A percentile compares a stretch with the other conserved stretches of the same genome.
These are phyloP conservation scores for Claviceps maximensis DNA, from an alignment of 2,329 filamentous ascomycete species.

Conservation along the genomic window DNA sequence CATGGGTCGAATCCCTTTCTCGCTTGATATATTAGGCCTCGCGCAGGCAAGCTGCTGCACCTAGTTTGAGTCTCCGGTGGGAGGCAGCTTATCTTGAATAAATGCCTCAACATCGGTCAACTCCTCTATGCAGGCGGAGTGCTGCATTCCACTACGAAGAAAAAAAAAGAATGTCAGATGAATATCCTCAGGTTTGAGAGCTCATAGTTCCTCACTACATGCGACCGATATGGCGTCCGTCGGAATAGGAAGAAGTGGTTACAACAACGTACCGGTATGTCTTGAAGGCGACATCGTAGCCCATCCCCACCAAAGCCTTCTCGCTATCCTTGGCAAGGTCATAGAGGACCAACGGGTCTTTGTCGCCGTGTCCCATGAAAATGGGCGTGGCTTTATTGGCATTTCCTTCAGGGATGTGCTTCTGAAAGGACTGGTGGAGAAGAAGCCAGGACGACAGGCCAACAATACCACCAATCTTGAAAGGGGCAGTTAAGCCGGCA, in stretches of 20 bases:
- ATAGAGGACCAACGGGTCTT: conserved; percentile 59
- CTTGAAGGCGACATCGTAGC: conserved; percentile 62
- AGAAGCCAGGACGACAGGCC: conserved; percentile 71
- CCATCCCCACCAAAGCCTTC: conserved; percentile 52
- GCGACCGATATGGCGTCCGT: not conserved
- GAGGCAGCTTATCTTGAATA: conserved; percentile 32
- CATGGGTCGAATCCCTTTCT: too few relatives aligned
- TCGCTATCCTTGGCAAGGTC: conserved; percentile 56
- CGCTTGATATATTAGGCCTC: not conserved
- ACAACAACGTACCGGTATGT: conserved; percentile 47
- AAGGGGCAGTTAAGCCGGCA: conserved; percentile 54
- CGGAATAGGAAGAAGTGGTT: not conserved
- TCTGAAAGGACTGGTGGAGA: conserved; percentile 35
- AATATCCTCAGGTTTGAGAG: not conserved
- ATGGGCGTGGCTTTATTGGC: conserved; percentile 59
- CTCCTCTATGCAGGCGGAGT: conserved; percentile 66
- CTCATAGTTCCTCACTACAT: not conserved
- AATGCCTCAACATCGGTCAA: conserved; percentile 66
- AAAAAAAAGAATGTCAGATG: conserved; percentile 1
- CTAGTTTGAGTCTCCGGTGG: conserved; percentile 9
- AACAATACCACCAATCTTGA: conserved; percentile 72
- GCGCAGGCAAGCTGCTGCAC: not conserved
- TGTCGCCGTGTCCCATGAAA: conserved; percentile 78
- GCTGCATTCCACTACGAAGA: conserved; percentile 47
- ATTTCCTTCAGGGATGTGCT: conserved; percentile 26